Conservation (phyloP, 2,329 filamentous ascomycete genomes). For the Metarhizium guizhouense region DNA sequence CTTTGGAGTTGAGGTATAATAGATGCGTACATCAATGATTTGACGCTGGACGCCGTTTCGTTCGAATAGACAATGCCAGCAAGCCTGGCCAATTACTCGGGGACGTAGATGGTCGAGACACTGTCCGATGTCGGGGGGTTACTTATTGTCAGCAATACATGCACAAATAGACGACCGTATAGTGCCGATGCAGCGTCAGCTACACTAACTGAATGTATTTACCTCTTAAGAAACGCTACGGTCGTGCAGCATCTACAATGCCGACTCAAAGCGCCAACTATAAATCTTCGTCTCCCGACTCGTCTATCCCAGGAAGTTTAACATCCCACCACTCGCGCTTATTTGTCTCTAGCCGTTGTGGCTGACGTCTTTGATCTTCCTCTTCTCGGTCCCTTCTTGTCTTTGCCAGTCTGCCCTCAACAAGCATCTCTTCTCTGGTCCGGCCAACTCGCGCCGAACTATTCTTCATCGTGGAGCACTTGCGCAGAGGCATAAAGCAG, state of each 20-base stretch:
- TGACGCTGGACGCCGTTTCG: background rate
- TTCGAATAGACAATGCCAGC: background rate
- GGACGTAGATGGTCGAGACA: background rate
- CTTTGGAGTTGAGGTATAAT: background rate
- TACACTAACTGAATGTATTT: background rate
- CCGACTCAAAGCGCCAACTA: background rate
- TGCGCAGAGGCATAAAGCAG: background rate
- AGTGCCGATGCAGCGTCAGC: background rate
- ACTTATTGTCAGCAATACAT: background rate
- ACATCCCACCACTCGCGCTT: constrained; percentile 22
- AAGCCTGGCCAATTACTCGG: background rate
- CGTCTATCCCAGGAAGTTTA: constrained; percentile 7
- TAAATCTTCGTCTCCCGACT: background rate
- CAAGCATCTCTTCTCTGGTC: constrained; percentile 42
- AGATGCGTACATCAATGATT: background rate
- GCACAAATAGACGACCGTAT: background rate
- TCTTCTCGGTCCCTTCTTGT: constrained; percentile 39
- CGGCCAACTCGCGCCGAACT: constrained; percentile 26
- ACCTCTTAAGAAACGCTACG: background rate
- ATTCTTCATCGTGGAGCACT: constrained; percentile 3
- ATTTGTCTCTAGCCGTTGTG: constrained; percentile 9
- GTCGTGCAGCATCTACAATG: background rate
- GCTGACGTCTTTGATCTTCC: constrained; percentile 22
- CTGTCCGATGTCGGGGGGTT: background rate
- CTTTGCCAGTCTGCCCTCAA: constrained; percentile 40